phyloP scores from a whole-genome alignment of 2,329 filamentous ascomycete species.

The Fusarium nelsonii region DNA sequence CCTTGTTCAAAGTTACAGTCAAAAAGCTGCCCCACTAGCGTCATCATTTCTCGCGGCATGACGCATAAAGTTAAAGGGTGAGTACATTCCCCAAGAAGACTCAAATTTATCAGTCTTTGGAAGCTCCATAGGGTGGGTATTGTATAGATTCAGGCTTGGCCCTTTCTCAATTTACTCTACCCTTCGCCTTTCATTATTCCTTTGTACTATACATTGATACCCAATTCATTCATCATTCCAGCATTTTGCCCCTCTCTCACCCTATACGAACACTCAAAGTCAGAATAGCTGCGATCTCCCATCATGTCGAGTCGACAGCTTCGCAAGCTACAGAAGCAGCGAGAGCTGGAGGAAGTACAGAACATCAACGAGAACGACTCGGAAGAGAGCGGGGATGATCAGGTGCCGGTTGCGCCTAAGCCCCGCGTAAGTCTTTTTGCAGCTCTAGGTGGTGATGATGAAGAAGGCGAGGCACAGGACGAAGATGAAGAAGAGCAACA shows the following conservation, averaged over 20 bases:
- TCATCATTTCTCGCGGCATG: slow-evolving; percentile 42
- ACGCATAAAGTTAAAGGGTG: slow-evolving; percentile 30
- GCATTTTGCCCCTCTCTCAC: slow-evolving; percentile 27
- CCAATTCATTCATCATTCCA: neutral
- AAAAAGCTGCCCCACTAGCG: slow-evolving; percentile 39
- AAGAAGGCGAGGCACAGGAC: slow-evolving; percentile 57
- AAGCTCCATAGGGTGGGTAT: neutral
- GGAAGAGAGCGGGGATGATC: slow-evolving; percentile 50
- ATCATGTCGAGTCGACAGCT: slow-evolving; percentile 66
- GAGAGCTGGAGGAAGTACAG: slow-evolving; percentile 56
- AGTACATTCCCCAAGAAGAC: neutral
- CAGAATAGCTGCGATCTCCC: neutral
- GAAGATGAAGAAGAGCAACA: slow-evolving; percentile 50
- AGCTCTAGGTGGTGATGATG: slow-evolving; percentile 61
- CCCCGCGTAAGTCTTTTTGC: slow-evolving; percentile 64
- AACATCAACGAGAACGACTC: slow-evolving; percentile 28
- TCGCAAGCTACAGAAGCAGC: slow-evolving; percentile 65
- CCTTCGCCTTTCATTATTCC: neutral
- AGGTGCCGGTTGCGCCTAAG: slow-evolving; percentile 51
- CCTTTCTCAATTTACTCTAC: too few species aligned
- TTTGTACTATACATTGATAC: neutral
- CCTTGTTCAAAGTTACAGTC: slow-evolving; percentile 10
- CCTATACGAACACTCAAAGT: slow-evolving; percentile 13
- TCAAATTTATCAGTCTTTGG: neutral
- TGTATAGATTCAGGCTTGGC: neutral